phyloP scores from a whole-genome alignment of 352 stramenopile genomes.

The Pseudoperonospora humuli region DNA sequence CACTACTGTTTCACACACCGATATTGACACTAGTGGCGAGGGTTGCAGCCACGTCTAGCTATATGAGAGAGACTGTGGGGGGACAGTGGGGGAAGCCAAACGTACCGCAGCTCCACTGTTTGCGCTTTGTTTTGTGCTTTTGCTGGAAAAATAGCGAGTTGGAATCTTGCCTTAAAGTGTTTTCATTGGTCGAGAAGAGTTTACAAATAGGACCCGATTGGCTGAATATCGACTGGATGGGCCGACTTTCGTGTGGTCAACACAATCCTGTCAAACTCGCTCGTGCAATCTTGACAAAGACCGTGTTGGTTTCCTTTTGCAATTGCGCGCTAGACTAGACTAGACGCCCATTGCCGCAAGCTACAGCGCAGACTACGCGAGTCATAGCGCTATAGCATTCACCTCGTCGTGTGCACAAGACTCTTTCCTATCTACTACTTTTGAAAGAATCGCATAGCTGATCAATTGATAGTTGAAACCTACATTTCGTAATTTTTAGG shows the following conservation, averaged over 20 bases:
- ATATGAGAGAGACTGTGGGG: not conserved
- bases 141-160: slow-evolving; percentile 9
- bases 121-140: slow-evolving; percentile 23
- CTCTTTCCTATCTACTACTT: not conserved
- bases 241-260: slow-evolving; percentile 3
- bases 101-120: slow-evolving; percentile 13
- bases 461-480: slow-evolving; percentile 3
- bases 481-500: not conserved
- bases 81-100: not conserved
- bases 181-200: slow-evolving; percentile 10
- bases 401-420: not conserved
- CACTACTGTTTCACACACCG: slow-evolving; percentile 16
- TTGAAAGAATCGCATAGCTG: not conserved
- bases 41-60: not conserved
- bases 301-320: slow-evolving; percentile 19
- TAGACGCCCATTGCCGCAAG: not conserved
- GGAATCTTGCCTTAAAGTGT: slow-evolving; percentile 11
- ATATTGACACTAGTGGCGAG: slow-evolving; percentile 6
- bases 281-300: slow-evolving; percentile 20
- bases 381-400: not conserved
- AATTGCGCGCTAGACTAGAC: slow-evolving; percentile 2
- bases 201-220: slow-evolving; percentile 1
- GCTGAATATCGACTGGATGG: slow-evolving; percentile 14
- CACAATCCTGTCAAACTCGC: slow-evolving; percentile 3
- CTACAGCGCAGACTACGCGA: not conserved